Conservation (phyloP, 1,284 basidiomycete species). For the Ganoderma sp. region DNA sequence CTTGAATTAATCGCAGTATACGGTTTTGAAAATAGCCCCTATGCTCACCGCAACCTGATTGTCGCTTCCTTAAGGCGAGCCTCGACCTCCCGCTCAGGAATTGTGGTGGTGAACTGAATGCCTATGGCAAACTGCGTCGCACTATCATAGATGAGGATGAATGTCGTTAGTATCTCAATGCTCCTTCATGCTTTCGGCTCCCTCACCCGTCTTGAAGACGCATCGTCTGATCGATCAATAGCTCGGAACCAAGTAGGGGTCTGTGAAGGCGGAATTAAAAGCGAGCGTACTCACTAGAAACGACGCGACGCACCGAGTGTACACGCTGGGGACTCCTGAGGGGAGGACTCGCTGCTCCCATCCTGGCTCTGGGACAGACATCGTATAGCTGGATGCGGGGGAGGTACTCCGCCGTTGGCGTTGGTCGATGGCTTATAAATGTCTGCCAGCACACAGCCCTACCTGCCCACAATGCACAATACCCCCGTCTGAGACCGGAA, state of each 20-base stretch:
- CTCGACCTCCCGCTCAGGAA: not conserved
- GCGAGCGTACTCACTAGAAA: not conserved
- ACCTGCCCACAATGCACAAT: not conserved
- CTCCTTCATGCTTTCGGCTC: not conserved
- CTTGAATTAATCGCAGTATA: not conserved
- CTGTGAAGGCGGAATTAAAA: not conserved
- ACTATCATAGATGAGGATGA: not conserved
- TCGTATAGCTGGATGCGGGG: not conserved
- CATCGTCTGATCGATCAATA: not conserved
- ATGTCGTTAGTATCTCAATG: not conserved
- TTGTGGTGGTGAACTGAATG: slow-evolving; percentile 2
- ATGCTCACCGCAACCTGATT: not conserved
- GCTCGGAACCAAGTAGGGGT: not conserved
- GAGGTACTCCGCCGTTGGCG: not conserved
- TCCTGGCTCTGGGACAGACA: not conserved
- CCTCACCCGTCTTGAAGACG: not conserved
- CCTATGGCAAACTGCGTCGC: slow-evolving; percentile 4
- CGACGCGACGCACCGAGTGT: not conserved
- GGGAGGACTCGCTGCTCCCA: not conserved
- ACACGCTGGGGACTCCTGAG: not conserved
- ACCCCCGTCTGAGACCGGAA: too few species aligned
- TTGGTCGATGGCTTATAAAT: not conserved
- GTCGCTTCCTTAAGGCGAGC: not conserved
- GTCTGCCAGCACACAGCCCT: not conserved
- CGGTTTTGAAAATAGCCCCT: too few species aligned